Evolutionary conservation across 1,284 basidiomycete genomes (phyloP).

Genomic region (Puccinia polysora): DNA sequence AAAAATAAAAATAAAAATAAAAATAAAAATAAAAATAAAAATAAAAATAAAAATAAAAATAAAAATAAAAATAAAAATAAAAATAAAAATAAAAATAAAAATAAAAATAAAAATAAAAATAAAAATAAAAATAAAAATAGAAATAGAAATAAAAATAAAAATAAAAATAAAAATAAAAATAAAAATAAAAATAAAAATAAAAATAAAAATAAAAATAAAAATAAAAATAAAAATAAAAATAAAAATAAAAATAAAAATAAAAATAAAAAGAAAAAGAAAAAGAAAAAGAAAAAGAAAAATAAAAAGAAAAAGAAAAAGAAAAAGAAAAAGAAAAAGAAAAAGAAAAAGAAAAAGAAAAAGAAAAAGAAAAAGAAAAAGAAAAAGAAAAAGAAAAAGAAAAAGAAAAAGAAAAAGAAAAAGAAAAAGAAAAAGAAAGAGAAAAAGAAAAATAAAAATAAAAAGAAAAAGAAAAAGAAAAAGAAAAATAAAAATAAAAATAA

Average conservation of each 20-base stretch:
- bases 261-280: background rate
- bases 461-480: background rate
- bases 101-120: too few species aligned
- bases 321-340: background rate
- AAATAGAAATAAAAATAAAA: background rate
- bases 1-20: too few species aligned
- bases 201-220: background rate
- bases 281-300: background rate
- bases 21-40: too few species aligned
- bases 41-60: too few species aligned
- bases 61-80: too few species aligned
- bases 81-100: too few species aligned
- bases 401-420: background rate
- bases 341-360: background rate
- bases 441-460: background rate
- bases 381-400: background rate
- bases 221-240: background rate
- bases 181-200: background rate
- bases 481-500: background rate
- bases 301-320: background rate
- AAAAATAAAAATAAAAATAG: background rate
- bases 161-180: background rate
- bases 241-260: background rate
- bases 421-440: background rate
- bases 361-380: background rate